These are phyloP conservation scores for Aciculosporium take DNA, from an alignment of 2,329 filamentous ascomycete genomes.

Conservation along the genomic window DNA sequence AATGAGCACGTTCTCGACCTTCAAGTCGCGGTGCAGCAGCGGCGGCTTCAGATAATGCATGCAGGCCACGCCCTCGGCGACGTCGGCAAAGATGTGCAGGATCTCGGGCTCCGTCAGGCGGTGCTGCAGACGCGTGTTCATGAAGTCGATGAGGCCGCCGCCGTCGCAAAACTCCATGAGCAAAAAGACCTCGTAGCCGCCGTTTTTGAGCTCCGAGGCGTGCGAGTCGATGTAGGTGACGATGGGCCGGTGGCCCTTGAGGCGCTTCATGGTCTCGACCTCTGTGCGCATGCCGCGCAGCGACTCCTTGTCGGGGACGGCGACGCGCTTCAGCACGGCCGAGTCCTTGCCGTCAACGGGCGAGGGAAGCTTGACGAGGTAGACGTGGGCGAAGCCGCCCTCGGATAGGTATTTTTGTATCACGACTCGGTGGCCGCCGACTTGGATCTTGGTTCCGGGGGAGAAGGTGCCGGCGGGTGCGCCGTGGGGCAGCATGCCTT, in stretches of 20 bases:
- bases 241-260: conserved; percentile 91
- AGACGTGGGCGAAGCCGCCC: conserved; percentile 95
- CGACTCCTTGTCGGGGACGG: conserved; percentile 89
- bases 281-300: conserved; percentile 94
- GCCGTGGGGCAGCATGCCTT: conserved; percentile 10
- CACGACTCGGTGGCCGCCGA: conserved; percentile 79
- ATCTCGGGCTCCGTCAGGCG: conserved; percentile 96
- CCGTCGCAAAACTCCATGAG: conserved; percentile 97
- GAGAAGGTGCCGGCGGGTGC: conserved; percentile 73
- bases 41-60: conserved; percentile 98
- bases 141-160: conserved; percentile 94
- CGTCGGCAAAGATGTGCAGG: conserved; percentile 88
- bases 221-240: conserved; percentile 98
- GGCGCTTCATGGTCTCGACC: conserved; percentile 99
- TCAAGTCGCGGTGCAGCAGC: conserved; percentile 82
- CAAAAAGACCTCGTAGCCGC: conserved; percentile 93
- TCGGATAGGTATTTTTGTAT: conserved; percentile 97
- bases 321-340: conserved; percentile 86
- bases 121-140: conserved; percentile 96
- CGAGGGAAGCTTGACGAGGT: conserved; percentile 76
- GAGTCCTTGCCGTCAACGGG: conserved; percentile 64
- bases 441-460: conserved; percentile 91
- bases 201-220: conserved; percentile 80
- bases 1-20: conserved; percentile 96
- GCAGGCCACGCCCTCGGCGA: conserved; percentile 89